Conservation (phyloP, 352 stramenopile species). For the Phytopythium vexans region DNA sequence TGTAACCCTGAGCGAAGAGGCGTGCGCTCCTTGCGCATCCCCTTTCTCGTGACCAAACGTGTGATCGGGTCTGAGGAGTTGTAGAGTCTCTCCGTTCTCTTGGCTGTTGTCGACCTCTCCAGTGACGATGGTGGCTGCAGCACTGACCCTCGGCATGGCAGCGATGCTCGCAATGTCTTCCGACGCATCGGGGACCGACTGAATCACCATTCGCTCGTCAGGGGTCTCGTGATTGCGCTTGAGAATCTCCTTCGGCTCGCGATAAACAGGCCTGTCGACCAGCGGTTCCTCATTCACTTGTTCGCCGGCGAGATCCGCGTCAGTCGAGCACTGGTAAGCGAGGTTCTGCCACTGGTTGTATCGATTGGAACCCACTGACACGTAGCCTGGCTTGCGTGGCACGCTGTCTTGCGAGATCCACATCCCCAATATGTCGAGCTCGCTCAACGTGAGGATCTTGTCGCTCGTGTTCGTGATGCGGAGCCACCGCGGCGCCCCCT, state of each 20-base stretch:
- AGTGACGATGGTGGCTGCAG: too few relatives aligned
- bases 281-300: not conserved
- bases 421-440: conserved; percentile 2
- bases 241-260: not conserved
- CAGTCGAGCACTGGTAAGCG: not conserved
- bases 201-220: not conserved
- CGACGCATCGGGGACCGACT: too few relatives aligned
- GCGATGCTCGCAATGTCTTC: not conserved
- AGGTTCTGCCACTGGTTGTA: conserved; percentile 11
- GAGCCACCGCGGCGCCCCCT: conserved; percentile 1
- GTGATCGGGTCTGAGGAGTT: too few relatives aligned
- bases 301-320: not conserved
- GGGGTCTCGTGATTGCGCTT: conserved; percentile 1
- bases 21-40: too few relatives aligned
- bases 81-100: not conserved
- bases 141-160: too few relatives aligned
- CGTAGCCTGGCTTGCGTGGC: conserved; percentile 9
- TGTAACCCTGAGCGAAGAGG: too few relatives aligned
- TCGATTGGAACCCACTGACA: not conserved
- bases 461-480: conserved; percentile 6
- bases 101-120: not conserved
- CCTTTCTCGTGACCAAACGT: too few relatives aligned
- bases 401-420: conserved; percentile 5
- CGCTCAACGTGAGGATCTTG: not conserved
- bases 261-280: not conserved